Evolutionary conservation across 208 protist species (phyloP).

Genomic region (Phytomonas francai): DNA sequence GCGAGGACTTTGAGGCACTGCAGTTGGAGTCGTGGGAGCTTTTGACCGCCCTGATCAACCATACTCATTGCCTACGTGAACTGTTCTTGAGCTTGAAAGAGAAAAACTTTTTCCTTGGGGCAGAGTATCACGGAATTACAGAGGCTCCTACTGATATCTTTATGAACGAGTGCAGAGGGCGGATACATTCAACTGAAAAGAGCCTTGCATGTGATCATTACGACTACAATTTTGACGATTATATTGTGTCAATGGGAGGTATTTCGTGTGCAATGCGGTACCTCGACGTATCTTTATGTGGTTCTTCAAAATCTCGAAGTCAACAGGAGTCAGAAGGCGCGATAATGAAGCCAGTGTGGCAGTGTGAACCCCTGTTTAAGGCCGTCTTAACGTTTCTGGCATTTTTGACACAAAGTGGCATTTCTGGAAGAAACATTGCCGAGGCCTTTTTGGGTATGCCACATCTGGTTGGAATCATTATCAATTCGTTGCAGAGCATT

Average conservation of each 20-base stretch:
- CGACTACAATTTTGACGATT: not conserved
- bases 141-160: not conserved
- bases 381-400: not conserved
- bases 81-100: not conserved
- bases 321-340: not conserved
- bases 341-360: not conserved
- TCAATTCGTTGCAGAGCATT: not conserved
- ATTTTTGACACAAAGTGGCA: not conserved
- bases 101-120: not conserved
- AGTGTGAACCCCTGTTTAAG: not conserved
- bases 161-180: not conserved
- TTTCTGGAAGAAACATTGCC: not conserved
- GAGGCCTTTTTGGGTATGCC: not conserved
- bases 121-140: not conserved
- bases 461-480: not conserved
- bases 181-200: not conserved
- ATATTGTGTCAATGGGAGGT: not conserved
- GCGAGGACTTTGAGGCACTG: slow-evolving; percentile 56
- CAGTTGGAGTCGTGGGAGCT: slow-evolving; percentile 65
- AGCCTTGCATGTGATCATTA: not conserved
- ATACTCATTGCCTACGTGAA: slow-evolving; percentile 1
- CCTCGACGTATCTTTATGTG: not conserved
- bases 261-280: not conserved
- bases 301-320: not conserved
- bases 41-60: slow-evolving; percentile 47